These are phyloP conservation scores for Lupinus albus DNA, from an alignment of 306 rosid species.

Conservation along the genomic window DNA sequence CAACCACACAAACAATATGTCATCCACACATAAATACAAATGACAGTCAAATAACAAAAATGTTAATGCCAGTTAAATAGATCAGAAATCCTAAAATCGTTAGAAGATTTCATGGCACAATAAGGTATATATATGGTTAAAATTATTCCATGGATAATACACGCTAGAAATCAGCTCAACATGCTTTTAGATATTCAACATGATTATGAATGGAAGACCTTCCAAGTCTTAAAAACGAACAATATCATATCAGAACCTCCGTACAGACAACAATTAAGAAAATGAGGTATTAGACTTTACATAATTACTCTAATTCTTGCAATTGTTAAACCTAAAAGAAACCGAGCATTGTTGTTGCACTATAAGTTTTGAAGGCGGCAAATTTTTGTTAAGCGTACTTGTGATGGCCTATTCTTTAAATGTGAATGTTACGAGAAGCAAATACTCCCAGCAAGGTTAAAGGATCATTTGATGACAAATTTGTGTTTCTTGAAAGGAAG, in stretches of 20 bases:
- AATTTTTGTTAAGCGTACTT: background rate
- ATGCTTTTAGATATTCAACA: background rate
- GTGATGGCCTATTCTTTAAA: background rate
- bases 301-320: background rate
- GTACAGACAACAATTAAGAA: constrained; percentile 3
- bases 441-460: constrained; percentile 27
- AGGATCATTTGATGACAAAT: background rate
- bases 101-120: constrained; percentile 9
- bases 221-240: constrained; percentile 11
- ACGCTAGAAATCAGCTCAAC: constrained; percentile 10
- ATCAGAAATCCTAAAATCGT: background rate
- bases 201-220: background rate
- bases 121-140: constrained; percentile 5
- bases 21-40: constrained; percentile 31
- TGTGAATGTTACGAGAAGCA: constrained; percentile 13
- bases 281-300: background rate
- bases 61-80: background rate
- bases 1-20: constrained; percentile 42
- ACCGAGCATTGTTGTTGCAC: constrained; percentile 3
- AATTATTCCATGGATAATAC: constrained; percentile 11
- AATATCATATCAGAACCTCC: constrained; percentile 3
- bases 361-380: constrained; percentile 12
- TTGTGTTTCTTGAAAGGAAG: constrained; percentile 17
- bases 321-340: constrained; percentile 19
- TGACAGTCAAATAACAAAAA: constrained; percentile 27